Conservation (phyloP, 257 asterid species). For the Solanum corneliomulleri region DNA sequence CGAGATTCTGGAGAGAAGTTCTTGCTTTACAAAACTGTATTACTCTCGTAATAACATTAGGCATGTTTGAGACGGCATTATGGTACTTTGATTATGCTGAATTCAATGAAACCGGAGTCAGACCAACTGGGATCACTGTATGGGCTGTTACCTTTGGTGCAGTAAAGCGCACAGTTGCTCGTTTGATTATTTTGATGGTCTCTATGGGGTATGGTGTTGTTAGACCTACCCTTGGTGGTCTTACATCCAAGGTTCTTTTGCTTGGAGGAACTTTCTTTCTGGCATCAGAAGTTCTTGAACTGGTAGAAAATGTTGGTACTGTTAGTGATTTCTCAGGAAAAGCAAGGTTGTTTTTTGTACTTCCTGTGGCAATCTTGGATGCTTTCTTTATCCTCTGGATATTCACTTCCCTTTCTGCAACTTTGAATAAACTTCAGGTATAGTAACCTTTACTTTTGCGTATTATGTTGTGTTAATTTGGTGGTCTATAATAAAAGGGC, state of each 20-base stretch:
- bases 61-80: conserved; percentile 84
- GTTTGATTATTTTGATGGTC: conserved; percentile 66
- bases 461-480: neutral
- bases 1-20: conserved; percentile 88
- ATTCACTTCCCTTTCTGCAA: conserved; percentile 79
- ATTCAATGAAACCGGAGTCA: conserved; percentile 65
- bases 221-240: conserved; percentile 91
- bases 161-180: conserved; percentile 76
- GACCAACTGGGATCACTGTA: conserved; percentile 80
- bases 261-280: conserved; percentile 86
- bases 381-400: conserved; percentile 94
- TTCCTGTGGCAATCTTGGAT: conserved; percentile 89
- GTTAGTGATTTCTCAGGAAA: conserved; percentile 88
- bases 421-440: conserved; percentile 96
- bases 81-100: conserved; percentile 95
- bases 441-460: neutral
- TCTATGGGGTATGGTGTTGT: conserved; percentile 99
- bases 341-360: conserved; percentile 69
- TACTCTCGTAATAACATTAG: conserved; percentile 74
- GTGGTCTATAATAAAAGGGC: neutral
- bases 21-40: conserved; percentile 79
- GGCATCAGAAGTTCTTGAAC: conserved; percentile 79
- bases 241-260: conserved; percentile 71
- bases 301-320: conserved; percentile 83
- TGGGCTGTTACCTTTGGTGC: conserved; percentile 95